These are phyloP conservation scores for Penicillium brevicompactum DNA, from an alignment of 2,329 filamentous ascomycete species.

Conservation along the genomic window DNA sequence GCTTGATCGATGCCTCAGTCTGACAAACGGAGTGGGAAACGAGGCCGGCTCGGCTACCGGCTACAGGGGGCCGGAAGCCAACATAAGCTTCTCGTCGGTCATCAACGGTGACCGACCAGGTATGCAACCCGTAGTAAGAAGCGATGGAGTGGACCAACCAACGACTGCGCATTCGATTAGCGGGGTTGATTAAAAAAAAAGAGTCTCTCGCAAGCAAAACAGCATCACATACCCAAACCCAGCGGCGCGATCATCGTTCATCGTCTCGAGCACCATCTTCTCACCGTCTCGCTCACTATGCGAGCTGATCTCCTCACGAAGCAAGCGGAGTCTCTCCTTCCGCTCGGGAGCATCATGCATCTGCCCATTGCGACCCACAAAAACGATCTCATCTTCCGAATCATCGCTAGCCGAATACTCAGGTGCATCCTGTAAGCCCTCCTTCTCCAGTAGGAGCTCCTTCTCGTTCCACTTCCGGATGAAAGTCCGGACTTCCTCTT, in stretches of 20 bases:
- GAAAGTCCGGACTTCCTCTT: constrained; percentile 79
- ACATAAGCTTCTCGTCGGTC: constrained; percentile 80
- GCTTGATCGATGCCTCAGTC: constrained; percentile 31
- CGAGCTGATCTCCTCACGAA: constrained; percentile 31
- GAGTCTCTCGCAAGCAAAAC: background rate
- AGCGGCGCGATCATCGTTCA: constrained; percentile 73
- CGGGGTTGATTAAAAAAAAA: constrained; percentile 5
- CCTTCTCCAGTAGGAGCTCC: constrained; percentile 51
- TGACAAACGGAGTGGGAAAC: constrained; percentile 32
- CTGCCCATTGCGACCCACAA: constrained; percentile 71
- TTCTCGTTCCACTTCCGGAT: constrained; percentile 62
- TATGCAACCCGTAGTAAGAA: constrained; percentile 85
- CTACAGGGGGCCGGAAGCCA: constrained; percentile 55
- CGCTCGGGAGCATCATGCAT: constrained; percentile 61
- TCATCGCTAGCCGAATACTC: constrained; percentile 44
- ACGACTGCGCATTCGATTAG: constrained; percentile 56
- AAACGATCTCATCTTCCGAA: constrained; percentile 87
- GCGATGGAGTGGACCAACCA: constrained; percentile 94
- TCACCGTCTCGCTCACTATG: constrained; percentile 55
- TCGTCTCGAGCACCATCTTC: constrained; percentile 78
- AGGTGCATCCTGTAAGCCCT: constrained; percentile 49
- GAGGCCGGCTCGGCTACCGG: constrained; percentile 29
- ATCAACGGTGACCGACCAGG: constrained; percentile 74
- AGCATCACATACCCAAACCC: constrained; percentile 72
- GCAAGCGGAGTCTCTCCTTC: constrained; percentile 55